Evolutionary conservation across 768 basidiomycete species (phyloP).

Genomic region (Ephemerocybe angulata): DNA sequence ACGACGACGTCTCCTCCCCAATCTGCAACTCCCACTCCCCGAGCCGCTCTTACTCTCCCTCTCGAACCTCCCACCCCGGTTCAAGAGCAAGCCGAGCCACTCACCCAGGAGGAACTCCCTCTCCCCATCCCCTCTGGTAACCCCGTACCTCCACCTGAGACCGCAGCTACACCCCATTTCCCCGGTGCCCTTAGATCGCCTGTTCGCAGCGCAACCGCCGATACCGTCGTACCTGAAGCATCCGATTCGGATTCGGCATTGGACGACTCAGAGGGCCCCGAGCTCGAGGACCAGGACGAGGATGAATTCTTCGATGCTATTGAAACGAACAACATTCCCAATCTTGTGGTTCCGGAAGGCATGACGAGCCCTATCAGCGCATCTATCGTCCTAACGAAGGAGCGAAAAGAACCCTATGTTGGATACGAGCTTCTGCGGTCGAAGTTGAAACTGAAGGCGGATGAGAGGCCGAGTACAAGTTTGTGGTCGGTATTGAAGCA

Average conservation of each 20-base stretch:
- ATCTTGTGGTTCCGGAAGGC: slow-evolving; percentile 63
- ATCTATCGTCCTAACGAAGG: slow-evolving; percentile 16
- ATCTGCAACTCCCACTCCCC: background rate
- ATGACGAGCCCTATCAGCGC: slow-evolving; percentile 44
- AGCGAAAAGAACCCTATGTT: slow-evolving; percentile 44
- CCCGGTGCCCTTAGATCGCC: slow-evolving; percentile 6
- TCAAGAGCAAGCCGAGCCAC: background rate
- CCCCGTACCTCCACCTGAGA: background rate
- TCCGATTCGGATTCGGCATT: no score
- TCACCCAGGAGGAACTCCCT: background rate
- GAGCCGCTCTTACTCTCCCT: background rate
- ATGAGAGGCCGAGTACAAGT: slow-evolving; percentile 84
- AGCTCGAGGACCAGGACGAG: slow-evolving; percentile 60
- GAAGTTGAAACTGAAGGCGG: slow-evolving; percentile 54
- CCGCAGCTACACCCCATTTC: background rate
- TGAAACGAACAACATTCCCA: slow-evolving; percentile 75
- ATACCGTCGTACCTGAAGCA: slow-evolving; percentile 11
- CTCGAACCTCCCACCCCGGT: background rate
- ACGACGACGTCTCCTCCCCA: no score
- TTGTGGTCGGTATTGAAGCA: slow-evolving; percentile 94
- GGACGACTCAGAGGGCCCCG: slow-evolving; percentile 18
- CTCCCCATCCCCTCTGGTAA: background rate
- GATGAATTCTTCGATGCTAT: slow-evolving; percentile 99
- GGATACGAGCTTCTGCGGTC: slow-evolving; percentile 67
- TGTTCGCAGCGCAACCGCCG: slow-evolving; percentile 8